Base-by-base conservation (phyloP, 1,139 yeast genomes). In the Lodderomyces orthopsilosis region DNA sequence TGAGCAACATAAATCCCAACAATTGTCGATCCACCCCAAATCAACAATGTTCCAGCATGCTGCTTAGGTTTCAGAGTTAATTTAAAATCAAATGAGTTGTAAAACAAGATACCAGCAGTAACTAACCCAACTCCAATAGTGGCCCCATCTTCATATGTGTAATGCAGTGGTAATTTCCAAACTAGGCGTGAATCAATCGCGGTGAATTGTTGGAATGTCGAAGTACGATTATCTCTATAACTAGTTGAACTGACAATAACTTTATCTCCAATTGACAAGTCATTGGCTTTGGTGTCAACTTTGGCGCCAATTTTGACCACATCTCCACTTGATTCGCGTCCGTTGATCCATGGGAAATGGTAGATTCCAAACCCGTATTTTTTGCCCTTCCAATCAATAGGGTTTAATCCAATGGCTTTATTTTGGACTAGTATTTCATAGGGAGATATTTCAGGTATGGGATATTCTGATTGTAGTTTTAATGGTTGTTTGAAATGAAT, bases 311-410 rank as follows among this genome's bases (percentile, higher is more conserved):
- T 42, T 37, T 63, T 58, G 2, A 61, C 63, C 1, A 74, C 62
- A 8, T 59, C 49, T 0, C 79, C 79, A 35, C 74, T 64, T 33
- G 71, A 62, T 51, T 74, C 79, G 36, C 79, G 57, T 6, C 79
- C 79, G 50, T 72, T 74, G 38, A 74, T 62, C 78, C 79, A 74
- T 4, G 79, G 79, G 46, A 73, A 70, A 19, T 68, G 65, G 48
- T 72, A 68, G 2, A 74, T 65, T n/a, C 75, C 77, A 57, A 74
- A 74, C 30, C 63, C 63, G 48, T 66, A 74, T 43, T 67, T 71
- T 42, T 71, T 70, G n/a, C 75, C 71, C 50, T 74, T 74, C 79
- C 79, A 74, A 49, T 74, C 79, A 34, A 74, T 65, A 10, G 77
- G 79, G 49, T 74, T 74, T 32, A 74, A 51, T 0, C 79, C 79